Percentiles rank a stretch among this genome's conserved stretches.
Conservation (phyloP, 108 stramenopile species). For the Nitzschia palea region DNA sequence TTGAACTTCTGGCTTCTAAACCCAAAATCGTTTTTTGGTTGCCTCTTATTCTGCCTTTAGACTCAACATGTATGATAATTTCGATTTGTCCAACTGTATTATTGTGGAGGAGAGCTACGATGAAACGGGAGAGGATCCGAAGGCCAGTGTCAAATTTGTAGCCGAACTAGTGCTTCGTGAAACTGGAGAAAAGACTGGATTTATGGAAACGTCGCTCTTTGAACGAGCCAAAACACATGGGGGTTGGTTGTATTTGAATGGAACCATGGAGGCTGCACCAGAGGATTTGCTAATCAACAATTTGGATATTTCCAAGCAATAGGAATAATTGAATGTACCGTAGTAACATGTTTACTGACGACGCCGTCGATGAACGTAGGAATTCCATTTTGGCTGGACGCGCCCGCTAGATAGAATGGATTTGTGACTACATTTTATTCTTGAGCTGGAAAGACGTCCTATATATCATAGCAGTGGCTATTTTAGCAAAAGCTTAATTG, state of each 20-base stretch:
- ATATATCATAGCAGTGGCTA: no score
- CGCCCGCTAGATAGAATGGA: no score
- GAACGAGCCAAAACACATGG: slow-evolving; percentile 58
- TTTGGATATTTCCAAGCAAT: no score
- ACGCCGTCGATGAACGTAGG: no score
- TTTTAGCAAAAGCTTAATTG: background rate
- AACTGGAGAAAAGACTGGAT: slow-evolving; percentile 63
- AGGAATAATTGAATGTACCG: background rate
- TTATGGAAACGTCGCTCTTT: slow-evolving; percentile 73
- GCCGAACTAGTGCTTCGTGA: slow-evolving; percentile 64
- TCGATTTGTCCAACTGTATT: slow-evolving; percentile 59
- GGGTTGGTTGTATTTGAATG: slow-evolving; percentile 68
- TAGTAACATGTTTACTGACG: no score
- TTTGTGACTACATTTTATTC: no score
- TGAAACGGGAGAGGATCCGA: slow-evolving; percentile 42
- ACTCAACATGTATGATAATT: slow-evolving; percentile 73
- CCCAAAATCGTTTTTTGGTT: no score
- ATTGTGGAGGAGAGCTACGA: slow-evolving; percentile 55
- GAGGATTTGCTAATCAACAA: slow-evolving; percentile 1
- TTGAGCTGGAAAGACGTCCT: no score
- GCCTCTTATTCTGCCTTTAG: no score
- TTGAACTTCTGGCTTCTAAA: no score
- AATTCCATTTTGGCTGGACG: no score
- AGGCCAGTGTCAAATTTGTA: slow-evolving; percentile 62
- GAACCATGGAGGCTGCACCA: slow-evolving; percentile 35